A percentile compares a stretch with the other conserved stretches of the same genome.
Conservation (phyloP, 257 asterid genomes). For the Solanum commersonii region DNA sequence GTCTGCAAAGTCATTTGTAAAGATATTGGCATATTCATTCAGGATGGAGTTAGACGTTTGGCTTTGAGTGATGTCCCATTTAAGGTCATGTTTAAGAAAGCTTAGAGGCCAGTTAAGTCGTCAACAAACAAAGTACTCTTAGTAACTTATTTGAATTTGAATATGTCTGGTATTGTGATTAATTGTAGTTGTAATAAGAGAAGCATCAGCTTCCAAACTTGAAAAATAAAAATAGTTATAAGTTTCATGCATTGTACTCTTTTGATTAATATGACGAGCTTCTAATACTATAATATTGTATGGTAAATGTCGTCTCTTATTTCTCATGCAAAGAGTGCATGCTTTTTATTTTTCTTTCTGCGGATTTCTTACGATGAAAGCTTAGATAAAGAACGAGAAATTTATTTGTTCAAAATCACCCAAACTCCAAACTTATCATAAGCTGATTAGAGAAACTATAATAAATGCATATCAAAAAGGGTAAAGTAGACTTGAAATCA, state of each 20-base stretch:
- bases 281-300: not conserved
- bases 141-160: not conserved
- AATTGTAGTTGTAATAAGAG: not conserved
- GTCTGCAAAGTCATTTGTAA: slow-evolving; percentile 34
- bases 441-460: not conserved
- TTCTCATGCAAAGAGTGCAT: not conserved
- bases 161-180: not conserved
- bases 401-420: not conserved
- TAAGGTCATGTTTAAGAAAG: slow-evolving; percentile 13
- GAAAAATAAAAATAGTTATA: not conserved
- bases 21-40: slow-evolving; percentile 30
- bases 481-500: not conserved
- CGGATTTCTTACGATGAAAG: not conserved
- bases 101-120: not conserved
- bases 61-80: slow-evolving; percentile 15
- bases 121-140: not conserved
- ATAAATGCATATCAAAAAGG: not conserved
- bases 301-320: not conserved
- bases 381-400: not conserved
- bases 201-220: not conserved
- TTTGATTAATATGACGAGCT: not conserved
- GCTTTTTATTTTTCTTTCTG: not conserved
- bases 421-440: not conserved
- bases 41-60: slow-evolving; percentile 35
- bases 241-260: not conserved